Evolutionary conservation across 2,329 filamentous ascomycete species (phyloP), one percentile per base, ranked within the genome.

Genomic region (Neonectria coccinea): DNA sequence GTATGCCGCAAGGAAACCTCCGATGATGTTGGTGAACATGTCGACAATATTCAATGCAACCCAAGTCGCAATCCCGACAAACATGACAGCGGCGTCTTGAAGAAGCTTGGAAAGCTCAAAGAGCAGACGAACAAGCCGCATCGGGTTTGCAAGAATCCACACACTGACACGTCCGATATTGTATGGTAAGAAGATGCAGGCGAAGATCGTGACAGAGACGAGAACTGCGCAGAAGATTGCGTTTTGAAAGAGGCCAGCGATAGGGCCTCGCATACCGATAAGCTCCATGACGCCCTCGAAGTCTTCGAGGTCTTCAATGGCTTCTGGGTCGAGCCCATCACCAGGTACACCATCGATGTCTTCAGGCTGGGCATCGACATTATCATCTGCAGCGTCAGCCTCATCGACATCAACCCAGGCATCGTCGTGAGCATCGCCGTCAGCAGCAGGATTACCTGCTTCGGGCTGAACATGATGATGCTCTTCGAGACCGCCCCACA

Each of bases 221-320:
- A 99, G 85, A 50, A 98, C 91, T 8, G 92, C 91, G 76, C 95
- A 97, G 79, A 99, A 99, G 16, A 97, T 89, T 59, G 92, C 94
- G 71, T 99, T 99, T 75, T 99, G 96, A 70, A 98, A 89, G 6
- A 99, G 86, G 3, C 93, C 94, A 14, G 91, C 91, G 3, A 99
- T 85, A 0, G 96, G 96, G 0, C 96, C 96, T 74, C 97, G 93
- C 92, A 99, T 97, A 41, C 96, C 96, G 64, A 99, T 91, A 16
- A 99, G 87, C 77, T 99, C 96, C 83, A 99, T 89, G 56, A 99
- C 92, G 0, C 96, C 96, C 76, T 99, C 96, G 16, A 99, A 89
- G 75, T 99, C 96, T 79, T 99, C 96, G 10, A 92, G 92, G 70
- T 97, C 92, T 47, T 94, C 92, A 45, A 93, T 86, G 10, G 90